Evolutionary conservation across 345 rosid genomes (phyloP).

Genomic region (Microthlaspi erraticum): DNA sequence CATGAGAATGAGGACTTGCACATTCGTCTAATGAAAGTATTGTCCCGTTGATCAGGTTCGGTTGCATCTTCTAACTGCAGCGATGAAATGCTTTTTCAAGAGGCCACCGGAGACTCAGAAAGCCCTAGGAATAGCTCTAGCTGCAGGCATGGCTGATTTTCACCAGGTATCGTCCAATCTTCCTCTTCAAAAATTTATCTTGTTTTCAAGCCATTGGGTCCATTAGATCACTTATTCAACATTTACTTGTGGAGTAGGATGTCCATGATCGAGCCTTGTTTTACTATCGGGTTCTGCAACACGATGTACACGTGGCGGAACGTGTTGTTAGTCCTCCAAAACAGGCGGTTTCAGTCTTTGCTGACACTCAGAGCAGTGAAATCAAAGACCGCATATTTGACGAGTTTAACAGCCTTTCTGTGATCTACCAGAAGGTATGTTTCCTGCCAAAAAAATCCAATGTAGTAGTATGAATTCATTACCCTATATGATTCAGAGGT

Average conservation of each 20-base stretch:
- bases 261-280: slow-evolving; percentile 98
- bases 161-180: slow-evolving; percentile 66
- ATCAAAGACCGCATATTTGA: slow-evolving; percentile 94
- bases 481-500: slow-evolving; percentile 11
- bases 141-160: slow-evolving; percentile 86
- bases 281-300: slow-evolving; percentile 90
- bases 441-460: neutral
- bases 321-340: slow-evolving; percentile 93
- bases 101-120: slow-evolving; percentile 96
- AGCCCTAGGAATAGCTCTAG: slow-evolving; percentile 83
- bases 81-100: slow-evolving; percentile 94
- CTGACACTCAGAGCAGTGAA: slow-evolving; percentile 97
- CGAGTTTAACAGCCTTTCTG: slow-evolving; percentile 94
- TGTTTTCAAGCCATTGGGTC: slow-evolving; percentile 11
- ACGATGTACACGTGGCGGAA: slow-evolving; percentile 77
- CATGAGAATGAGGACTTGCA: slow-evolving; percentile 19
- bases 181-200: slow-evolving; percentile 8
- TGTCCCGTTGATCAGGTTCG: slow-evolving; percentile 71
- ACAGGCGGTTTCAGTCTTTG: slow-evolving; percentile 97
- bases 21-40: slow-evolving; percentile 26
- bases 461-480: slow-evolving; percentile 13
- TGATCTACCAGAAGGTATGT: slow-evolving; percentile 89
- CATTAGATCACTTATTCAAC: slow-evolving; percentile 16
- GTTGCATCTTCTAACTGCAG: slow-evolving; percentile 93
- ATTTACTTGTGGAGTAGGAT: slow-evolving; percentile 63